Percentiles rank a stretch among this genome's conserved stretches.
Conservation (phyloP, 129 eudicot species). For the Erigeron canadensis region DNA sequence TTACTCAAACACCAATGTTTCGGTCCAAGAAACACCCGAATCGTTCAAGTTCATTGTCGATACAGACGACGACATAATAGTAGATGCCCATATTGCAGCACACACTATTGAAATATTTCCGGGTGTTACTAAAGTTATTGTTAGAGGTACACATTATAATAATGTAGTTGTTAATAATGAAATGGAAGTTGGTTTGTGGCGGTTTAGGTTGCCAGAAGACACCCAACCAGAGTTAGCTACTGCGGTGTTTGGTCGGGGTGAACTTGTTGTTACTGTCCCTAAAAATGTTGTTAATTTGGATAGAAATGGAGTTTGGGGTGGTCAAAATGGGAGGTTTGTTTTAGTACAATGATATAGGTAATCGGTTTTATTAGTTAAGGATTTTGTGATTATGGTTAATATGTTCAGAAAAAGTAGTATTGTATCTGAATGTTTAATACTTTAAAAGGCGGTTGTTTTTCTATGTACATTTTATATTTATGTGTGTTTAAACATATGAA, state of each 20-base stretch:
- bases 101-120: slow-evolving; percentile 70
- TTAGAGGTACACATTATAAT: slow-evolving; percentile 32
- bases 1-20: slow-evolving; percentile 69
- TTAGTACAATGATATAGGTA: slow-evolving; percentile 62
- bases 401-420: too few relatives aligned
- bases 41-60: slow-evolving; percentile 54
- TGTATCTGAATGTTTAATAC: too few relatives aligned
- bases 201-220: slow-evolving; percentile 72
- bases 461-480: too few relatives aligned
- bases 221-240: slow-evolving; percentile 79
- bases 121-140: slow-evolving; percentile 72
- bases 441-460: too few relatives aligned
- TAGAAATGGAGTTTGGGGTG: slow-evolving; percentile 42
- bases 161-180: slow-evolving; percentile 30
- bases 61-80: slow-evolving; percentile 46
- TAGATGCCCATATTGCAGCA: slow-evolving; percentile 53
- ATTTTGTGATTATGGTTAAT: not conserved
- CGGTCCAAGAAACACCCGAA: slow-evolving; percentile 55
- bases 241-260: slow-evolving; percentile 67
- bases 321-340: slow-evolving; percentile 51
- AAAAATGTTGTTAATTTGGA: slow-evolving; percentile 46
- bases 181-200: slow-evolving; percentile 75
- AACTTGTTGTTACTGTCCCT: slow-evolving; percentile 81
- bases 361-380: not conserved
- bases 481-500: slow-evolving; percentile 1